Evolutionary conservation across 306 rosid species (phyloP), one percentile per base, ranked within the genome.

Genomic region (Vigna nakashimae): DNA sequence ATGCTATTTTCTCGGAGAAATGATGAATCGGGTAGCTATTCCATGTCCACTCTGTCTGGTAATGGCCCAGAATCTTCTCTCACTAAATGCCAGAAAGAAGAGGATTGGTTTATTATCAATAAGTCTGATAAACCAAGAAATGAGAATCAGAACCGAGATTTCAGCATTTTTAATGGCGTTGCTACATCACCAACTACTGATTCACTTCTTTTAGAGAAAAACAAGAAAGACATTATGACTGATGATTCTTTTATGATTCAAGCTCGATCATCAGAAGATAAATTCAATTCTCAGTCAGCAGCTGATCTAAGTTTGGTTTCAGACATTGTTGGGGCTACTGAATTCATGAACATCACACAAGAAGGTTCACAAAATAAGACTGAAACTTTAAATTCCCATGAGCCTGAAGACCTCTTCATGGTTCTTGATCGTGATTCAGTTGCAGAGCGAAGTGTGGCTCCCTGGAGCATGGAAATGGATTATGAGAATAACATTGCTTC

Each of bases 181-280:
- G 72, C 86, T 14, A 5, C 91, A 46, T 81, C 94, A 13, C 55
- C 81, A 57, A 75, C 88, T 67, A 64, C 71, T 63, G 82, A 80
- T 17, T 3, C 48, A 51, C 65, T 65, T 71, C 72, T 73, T 40
- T 81, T 78, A 26, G 92, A 83, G 81, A 90, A 80, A 58, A 86
- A 74, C 81, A 91, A 83, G 77, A 95, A 80, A 73, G 88, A 78
- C 69, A 79, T 79, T 43, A 63, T 92, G 69, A 84, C 76, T 5
- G 99, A 95, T 77, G 99, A 95, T 82, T 95, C 98, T 34, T 92
- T 95, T 81, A 95, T 95, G 97, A 90, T 95, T 87, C 91, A 79
- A 73, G 75, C 82, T 86, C 92, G 86, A 72, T 57, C 87, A 38
- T 46, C 79, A 9, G 88, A 83, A 63, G 83, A 90, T 82, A 92